Evolutionary conservation across 352 stramenopile species (phyloP).

Genomic region (Aphanomyces euteiches): DNA sequence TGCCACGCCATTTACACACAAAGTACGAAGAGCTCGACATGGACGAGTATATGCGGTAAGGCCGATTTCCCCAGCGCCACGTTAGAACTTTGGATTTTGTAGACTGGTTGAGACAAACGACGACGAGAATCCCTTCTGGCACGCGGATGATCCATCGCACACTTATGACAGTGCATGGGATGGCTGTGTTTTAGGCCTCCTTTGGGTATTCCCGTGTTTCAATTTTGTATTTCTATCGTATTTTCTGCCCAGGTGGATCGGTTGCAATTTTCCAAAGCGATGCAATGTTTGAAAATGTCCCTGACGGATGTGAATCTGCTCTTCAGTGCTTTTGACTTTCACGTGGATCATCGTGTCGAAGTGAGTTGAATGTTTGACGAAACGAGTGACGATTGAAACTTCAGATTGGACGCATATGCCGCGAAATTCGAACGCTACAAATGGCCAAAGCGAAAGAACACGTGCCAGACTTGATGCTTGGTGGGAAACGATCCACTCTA

Average conservation of each 20-base stretch:
- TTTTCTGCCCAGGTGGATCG: conserved; percentile 11
- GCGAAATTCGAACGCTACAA: conserved; percentile 27
- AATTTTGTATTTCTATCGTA: conserved; percentile 5
- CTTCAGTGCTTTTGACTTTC: conserved; percentile 28
- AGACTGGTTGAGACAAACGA: conserved; percentile 6
- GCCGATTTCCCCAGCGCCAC: too few relatives aligned
- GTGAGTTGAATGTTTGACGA: conserved; percentile 6
- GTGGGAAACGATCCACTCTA: not conserved
- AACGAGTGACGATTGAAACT: not conserved
- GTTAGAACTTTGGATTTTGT: not conserved
- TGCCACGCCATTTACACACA: conserved; percentile 2
- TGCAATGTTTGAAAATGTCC: conserved; percentile 24
- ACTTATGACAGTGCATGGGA: conserved; percentile 21
- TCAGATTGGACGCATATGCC: conserved; percentile 21
- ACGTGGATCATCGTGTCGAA: conserved; percentile 26
- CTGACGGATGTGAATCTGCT: conserved; percentile 16
- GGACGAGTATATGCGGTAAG: conserved; percentile 28
- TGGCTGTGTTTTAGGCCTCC: not conserved
- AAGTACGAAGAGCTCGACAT: conserved; percentile 16
- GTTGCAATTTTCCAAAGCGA: conserved; percentile 17
- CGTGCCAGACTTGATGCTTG: conserved; percentile 12
- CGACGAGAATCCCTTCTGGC: not conserved
- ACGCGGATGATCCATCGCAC: not conserved
- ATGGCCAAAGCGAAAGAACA: conserved; percentile 14
- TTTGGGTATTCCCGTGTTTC: conserved; percentile 1